Evolutionary conservation across 23 red algal species (phyloP), one percentile per base, ranked within the genome.

Genomic region (Gracilaria gracilis): DNA sequence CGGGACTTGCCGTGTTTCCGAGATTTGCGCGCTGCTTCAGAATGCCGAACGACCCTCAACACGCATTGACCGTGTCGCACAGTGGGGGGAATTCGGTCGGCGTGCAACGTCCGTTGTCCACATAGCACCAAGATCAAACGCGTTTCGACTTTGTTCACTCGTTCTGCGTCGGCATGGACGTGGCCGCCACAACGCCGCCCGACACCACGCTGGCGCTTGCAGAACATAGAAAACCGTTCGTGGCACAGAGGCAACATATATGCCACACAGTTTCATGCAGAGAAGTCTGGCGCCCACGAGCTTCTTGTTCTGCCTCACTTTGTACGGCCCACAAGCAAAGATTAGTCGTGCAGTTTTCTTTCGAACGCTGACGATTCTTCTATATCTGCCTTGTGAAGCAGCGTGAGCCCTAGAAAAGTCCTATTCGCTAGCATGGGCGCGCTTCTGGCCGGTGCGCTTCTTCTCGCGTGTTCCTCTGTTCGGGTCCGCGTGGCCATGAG

Each of bases 81-180:
- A 95, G 90, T 39, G 93, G 93, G 1, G 90, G 93, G 93, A 95
- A 95, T 75, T 74, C 57, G 15, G 80, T 95, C 5, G 24, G 44
- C 19, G 77, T 62, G 23, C 46, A 28, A 2, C 47, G 23, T 6
- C 24, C 71, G 17, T 50, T 93, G 14, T 61, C 64, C 31, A 14
- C n/a, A 20, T 39, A n/a, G n/a, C 34, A 67, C 38, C 40, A 40
- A 11, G 23, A 34, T 13, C 31, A 20, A 2, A 28, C 23, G 27
- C 86, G 93, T 21, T 95, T 75, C 78, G 90, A 95, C 86, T 95
- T 89, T 67, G 93, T 95, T n/a, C 93, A 95, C 34, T 90, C 84
- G n/a, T 95, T 74, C 80, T 55, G 75, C 44, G 47, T 95, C 20
- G 83, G 57, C 4, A 57, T 53, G 66, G 62, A 67, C 21, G 64